phyloP scores from a whole-genome alignment of 805 yeast species.

The Teunomyces pallodes region DNA sequence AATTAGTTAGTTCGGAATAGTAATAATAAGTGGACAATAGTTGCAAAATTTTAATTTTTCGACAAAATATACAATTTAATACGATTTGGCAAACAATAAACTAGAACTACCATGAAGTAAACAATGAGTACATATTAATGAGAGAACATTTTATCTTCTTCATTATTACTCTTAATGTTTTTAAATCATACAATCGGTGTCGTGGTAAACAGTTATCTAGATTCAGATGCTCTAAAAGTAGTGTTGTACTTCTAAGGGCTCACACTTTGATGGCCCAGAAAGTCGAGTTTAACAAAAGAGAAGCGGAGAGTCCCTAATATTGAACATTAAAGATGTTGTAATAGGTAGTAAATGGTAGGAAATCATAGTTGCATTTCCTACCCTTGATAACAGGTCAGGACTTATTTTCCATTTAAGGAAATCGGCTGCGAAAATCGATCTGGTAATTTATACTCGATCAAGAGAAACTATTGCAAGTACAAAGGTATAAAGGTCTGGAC shows the following conservation, averaged over 20 bases:
- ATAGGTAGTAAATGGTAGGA: background rate
- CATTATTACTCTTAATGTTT: no score
- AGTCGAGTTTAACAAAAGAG: background rate
- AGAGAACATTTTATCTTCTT: no score
- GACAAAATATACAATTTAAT: background rate
- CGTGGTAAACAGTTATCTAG: no score
- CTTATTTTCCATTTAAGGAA: conserved; percentile 7
- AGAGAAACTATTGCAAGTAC: background rate
- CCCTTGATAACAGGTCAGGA: conserved; percentile 4
- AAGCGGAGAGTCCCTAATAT: background rate
- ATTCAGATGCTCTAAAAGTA: no score
- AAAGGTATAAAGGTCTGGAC: background rate
- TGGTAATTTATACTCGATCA: background rate
- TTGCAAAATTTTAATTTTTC: background rate
- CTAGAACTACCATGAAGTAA: no score
- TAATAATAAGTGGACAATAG: background rate
- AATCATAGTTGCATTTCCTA: background rate
- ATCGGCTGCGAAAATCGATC: background rate
- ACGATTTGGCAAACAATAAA: background rate
- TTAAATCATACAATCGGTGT: no score
- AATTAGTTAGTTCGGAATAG: conserved; percentile 20
- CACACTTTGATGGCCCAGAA: no score
- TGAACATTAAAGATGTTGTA: no score
- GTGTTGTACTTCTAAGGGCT: no score
- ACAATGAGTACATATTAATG: no score